A percentile compares a stretch with the other conserved stretches of the same genome.
phyloP scores from a whole-genome alignment of 73 alveolate genomes.

The Paramecium octaurelia region DNA sequence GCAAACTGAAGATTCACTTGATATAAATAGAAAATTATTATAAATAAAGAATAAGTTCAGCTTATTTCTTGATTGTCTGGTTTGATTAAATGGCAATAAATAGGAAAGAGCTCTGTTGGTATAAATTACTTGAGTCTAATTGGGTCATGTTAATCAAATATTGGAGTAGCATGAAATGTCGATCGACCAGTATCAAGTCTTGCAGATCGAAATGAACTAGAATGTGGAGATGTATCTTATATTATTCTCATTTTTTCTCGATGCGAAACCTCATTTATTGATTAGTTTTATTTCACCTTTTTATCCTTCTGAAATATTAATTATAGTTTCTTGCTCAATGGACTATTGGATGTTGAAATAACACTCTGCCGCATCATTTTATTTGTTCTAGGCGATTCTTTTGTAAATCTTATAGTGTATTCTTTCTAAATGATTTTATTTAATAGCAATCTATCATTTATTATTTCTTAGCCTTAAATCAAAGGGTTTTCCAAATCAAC shows the following conservation, averaged over 20 bases:
- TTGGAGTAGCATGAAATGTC: not conserved
- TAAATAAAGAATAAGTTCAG: not conserved
- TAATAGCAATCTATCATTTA: not conserved
- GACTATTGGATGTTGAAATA: not conserved
- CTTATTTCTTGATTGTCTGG: not conserved
- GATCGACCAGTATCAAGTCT: not conserved
- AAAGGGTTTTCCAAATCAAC: not conserved
- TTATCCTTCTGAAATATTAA: not conserved
- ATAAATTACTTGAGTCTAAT: not conserved
- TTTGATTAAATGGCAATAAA: not conserved
- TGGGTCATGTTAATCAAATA: not conserved
- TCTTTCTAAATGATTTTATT: not conserved
- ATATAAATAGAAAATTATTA: not conserved
- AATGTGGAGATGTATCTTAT: not conserved
- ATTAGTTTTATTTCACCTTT: not conserved
- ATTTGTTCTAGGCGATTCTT: not conserved
- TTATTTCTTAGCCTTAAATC: not conserved
- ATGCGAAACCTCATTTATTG: not conserved
- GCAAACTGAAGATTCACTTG: not conserved
- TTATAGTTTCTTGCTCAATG: not conserved
- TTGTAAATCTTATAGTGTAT: not conserved
- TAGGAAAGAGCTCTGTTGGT: not conserved
- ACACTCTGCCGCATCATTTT: not conserved
- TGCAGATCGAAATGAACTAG: not conserved
- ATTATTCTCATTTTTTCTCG: not conserved